These are phyloP conservation scores for Colletotrichum higginsianum DNA, from an alignment of 2,329 filamentous ascomycete species.

Conservation along the genomic window DNA sequence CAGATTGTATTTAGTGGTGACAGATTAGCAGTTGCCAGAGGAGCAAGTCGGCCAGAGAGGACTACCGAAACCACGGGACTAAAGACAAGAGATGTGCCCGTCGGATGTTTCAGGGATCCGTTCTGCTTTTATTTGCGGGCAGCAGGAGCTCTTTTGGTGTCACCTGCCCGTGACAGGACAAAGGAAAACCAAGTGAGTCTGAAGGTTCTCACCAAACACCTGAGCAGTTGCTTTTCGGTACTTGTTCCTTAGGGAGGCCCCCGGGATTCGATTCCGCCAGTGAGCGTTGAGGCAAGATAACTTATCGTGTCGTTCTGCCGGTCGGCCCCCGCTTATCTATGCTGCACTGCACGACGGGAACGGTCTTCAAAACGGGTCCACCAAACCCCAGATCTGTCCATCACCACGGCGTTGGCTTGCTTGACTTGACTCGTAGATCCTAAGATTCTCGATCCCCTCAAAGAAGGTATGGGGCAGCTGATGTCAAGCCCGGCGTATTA, in stretches of 20 bases:
- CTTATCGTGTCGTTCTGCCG: constrained; percentile 7
- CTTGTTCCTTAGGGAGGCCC: not conserved
- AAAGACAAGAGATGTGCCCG: constrained; percentile 14
- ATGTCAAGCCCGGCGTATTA: not conserved
- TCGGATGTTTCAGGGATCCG: constrained; percentile 33
- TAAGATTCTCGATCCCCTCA: not conserved
- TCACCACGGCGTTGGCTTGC: not conserved
- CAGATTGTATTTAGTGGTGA: not conserved
- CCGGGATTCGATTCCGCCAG: not conserved
- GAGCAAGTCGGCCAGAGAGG: constrained; percentile 7
- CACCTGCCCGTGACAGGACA: not conserved
- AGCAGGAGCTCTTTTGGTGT: not conserved
- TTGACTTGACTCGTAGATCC: constrained; percentile 13
- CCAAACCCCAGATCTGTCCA: constrained; percentile 21
- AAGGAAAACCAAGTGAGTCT: constrained; percentile 17
- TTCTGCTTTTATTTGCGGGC: not conserved
- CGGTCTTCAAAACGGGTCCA: not conserved
- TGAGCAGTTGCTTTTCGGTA: not conserved
- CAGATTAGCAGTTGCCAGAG: constrained; percentile 23
- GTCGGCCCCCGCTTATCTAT: not conserved
- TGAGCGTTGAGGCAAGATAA: not conserved
- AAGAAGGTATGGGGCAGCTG: not conserved
- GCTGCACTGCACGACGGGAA: not conserved
- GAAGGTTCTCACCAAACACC: not conserved
- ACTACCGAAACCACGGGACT: constrained; percentile 9